Conservation (phyloP, 176 grass and related monocot genomes). For the Zoysia japonica region DNA sequence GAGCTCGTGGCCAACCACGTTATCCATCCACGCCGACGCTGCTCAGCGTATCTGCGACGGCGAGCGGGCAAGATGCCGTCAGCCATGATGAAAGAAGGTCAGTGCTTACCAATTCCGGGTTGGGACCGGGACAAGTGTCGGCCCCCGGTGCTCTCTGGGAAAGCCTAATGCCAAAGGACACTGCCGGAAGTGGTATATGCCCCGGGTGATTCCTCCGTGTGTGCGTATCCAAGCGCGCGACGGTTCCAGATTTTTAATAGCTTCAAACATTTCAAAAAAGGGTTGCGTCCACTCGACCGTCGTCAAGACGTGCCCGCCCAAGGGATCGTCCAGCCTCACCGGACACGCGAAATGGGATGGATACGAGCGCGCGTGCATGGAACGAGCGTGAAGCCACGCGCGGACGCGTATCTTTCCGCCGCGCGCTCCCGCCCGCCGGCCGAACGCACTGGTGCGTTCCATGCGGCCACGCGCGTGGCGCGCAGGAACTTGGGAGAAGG, state of each 20-base stretch:
- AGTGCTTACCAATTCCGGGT: background rate
- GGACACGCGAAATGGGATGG: background rate
- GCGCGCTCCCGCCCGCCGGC: background rate
- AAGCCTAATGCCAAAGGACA: too few species aligned
- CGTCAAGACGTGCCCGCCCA: too few species aligned
- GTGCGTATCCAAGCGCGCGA: too few species aligned
- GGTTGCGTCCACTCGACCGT: too few species aligned
- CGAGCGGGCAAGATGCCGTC: background rate
- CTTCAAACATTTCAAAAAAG: too few species aligned
- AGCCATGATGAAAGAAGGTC: background rate
- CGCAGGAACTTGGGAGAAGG: background rate
- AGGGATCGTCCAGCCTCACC: too few species aligned
- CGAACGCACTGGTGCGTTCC: background rate
- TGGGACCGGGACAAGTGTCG: background rate
- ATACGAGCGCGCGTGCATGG: background rate
- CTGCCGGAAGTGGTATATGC: too few species aligned
- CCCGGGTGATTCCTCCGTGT: too few species aligned
- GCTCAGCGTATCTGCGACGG: background rate
- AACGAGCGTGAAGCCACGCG: background rate
- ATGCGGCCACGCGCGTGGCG: conserved; percentile 37
- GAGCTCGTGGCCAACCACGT: background rate
- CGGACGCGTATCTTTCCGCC: background rate
- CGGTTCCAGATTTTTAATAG: too few species aligned
- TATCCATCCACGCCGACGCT: background rate
- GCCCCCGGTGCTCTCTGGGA: background rate